phyloP scores from a whole-genome alignment of 805 yeast genomes.

The Zygosaccharomyces bisporus region DNA sequence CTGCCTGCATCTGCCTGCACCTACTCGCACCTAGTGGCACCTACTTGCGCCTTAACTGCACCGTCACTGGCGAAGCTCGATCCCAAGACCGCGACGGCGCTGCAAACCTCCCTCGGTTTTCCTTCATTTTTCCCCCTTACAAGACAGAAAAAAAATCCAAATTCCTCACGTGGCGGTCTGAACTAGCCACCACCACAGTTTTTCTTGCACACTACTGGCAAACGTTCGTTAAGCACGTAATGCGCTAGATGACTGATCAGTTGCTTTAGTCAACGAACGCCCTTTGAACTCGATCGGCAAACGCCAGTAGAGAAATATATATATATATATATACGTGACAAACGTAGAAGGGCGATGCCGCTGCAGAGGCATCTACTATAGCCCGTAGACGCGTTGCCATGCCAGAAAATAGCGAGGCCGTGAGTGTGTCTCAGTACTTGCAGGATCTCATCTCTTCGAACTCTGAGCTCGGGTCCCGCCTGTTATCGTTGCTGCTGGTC shows the following conservation, averaged over 20 bases:
- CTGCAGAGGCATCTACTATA: not conserved
- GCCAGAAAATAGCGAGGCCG: slow-evolving; percentile 1
- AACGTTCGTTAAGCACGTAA: not conserved
- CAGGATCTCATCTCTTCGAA: slow-evolving; percentile 27
- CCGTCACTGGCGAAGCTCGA: too few relatives aligned
- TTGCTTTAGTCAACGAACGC: not conserved
- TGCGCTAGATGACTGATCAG: not conserved
- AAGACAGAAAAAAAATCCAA: not conserved
- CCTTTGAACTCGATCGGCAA: not conserved
- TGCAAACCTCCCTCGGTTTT: too few relatives aligned
- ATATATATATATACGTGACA: not conserved
- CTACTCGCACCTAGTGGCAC: too few relatives aligned
- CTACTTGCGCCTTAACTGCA: too few relatives aligned
- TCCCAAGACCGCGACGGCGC: too few relatives aligned
- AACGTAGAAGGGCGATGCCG: not conserved
- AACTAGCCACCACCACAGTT: slow-evolving; percentile 9
- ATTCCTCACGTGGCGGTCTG: not conserved
- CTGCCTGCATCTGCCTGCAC: too few relatives aligned
- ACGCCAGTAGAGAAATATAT: not conserved
- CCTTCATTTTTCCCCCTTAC: too few relatives aligned
- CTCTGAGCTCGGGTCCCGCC: slow-evolving; percentile 31
- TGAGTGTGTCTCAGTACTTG: slow-evolving; percentile 14
- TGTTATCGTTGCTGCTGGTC: slow-evolving; percentile 31
- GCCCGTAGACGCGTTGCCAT: not conserved
- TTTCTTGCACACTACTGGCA: not conserved